Evolutionary conservation across 257 asterid species (phyloP).

Genomic region (Paulownia fortunei): DNA sequence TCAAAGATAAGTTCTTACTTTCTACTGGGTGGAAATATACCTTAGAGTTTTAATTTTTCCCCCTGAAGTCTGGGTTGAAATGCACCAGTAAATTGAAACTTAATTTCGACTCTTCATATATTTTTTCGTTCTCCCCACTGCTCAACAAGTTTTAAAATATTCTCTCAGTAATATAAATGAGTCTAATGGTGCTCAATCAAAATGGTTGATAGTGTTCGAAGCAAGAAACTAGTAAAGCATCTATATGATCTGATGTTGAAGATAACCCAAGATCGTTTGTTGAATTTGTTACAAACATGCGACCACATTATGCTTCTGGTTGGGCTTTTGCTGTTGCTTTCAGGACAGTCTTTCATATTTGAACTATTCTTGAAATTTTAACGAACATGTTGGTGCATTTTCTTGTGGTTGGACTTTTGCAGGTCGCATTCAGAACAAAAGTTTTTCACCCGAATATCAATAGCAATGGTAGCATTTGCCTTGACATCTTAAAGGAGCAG

Average conservation of each 20-base stretch:
- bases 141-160: neutral
- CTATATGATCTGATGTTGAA: too few relatives aligned
- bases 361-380: neutral
- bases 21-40: neutral
- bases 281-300: neutral
- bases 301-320: neutral
- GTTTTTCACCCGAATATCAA: constrained; percentile 63
- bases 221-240: too few relatives aligned
- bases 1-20: neutral
- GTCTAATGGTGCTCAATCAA: neutral
- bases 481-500: constrained; percentile 78
- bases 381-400: neutral
- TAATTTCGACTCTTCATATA: neutral
- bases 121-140: neutral
- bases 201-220: too few relatives aligned
- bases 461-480: constrained; percentile 81
- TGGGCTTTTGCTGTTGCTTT: neutral
- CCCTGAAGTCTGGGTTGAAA: neutral
- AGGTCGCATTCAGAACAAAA: constrained; percentile 70
- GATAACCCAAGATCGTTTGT: neutral
- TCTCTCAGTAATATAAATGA: neutral
- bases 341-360: neutral
- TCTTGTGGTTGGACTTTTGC: constrained; percentile 24
- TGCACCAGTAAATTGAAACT: neutral
- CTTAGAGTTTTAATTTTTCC: neutral